These are phyloP conservation scores for Eucalyptus curtisii DNA, from an alignment of 345 rosid genomes.

Conservation along the genomic window DNA sequence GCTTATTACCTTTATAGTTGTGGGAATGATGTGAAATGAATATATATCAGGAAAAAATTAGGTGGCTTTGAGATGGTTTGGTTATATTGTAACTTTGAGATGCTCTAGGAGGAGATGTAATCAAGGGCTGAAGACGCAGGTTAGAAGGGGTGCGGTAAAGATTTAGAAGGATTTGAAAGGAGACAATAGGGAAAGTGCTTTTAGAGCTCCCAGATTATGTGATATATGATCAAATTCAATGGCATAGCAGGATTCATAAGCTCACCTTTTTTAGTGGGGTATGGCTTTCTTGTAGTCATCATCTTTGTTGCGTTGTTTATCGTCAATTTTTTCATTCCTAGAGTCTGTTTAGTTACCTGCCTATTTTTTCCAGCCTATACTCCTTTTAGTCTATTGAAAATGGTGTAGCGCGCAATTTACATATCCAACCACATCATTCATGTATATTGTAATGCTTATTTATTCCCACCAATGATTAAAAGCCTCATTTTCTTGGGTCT, in stretches of 20 bases:
- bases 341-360: background rate
- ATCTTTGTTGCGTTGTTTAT: background rate
- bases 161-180: background rate
- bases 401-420: background rate
- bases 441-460: background rate
- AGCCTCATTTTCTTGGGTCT: background rate
- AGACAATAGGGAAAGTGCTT: background rate
- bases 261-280: background rate
- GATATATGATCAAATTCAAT: background rate
- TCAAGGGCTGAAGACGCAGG: rapidly evolving
- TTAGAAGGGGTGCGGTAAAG: background rate
- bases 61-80: background rate
- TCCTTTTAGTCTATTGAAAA: background rate
- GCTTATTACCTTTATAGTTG: background rate
- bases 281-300: background rate
- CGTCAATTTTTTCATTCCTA: background rate
- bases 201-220: background rate
- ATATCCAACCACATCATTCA: background rate
- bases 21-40: background rate
- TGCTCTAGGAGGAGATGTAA: background rate
- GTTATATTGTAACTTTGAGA: background rate
- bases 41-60: background rate
- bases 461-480: background rate
- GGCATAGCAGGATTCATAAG: background rate
- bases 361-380: background rate